Evolutionary conservation across 2,329 filamentous ascomycete genomes (phyloP), one percentile per base, ranked within the genome.

Genomic region (Fusarium xylarioides): DNA sequence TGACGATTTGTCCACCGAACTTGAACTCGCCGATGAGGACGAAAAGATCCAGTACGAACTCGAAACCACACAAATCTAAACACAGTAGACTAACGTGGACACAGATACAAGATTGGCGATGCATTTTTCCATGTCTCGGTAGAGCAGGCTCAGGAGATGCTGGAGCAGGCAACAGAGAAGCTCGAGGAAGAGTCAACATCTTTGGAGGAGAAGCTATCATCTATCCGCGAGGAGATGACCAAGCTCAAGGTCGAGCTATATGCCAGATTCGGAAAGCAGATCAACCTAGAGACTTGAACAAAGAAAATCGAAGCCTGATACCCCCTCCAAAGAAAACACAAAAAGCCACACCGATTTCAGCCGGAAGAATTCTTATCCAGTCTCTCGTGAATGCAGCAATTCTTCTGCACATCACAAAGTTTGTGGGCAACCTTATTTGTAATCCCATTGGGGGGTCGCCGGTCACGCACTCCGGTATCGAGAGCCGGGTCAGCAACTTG

Each of bases 11-110:
- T 92, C 92, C 4, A 93, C 88, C 60, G 96, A 99, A 82, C 88
- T 99, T 52, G 96, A 99, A 84, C 90, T 99, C 23, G 94, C 94
- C 58, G 95, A 98, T 81, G 96, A 99, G 82, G 95, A 98, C 77
- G 95, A 97, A 59, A 91, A 93, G 79, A 91, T 99, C 28, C 95
- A 94, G 93, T 98, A 88, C 81, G 91, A 85, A 85, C 21, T 5
- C 40, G 14, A 37, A 14, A 30, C 11, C 11, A 21, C 14, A 19
- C 21, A 19, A 60, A 35, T 4, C 19, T 15, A 12, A 18, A 18
- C 11, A 32, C 18, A 7, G 26, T 21, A 11, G 58, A 68, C 74
- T 78, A 38, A 75, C 32, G 19, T 40, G 5, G 38, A 57, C 32
- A 37, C 80, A 98, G 95, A 65, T 98, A 98, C 87, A 97, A 97